Evolutionary conservation across 371 early-diverging fungal genomes (phyloP), one percentile per base, ranked within the genome.

Genomic region (Mortierella polycephala): DNA sequence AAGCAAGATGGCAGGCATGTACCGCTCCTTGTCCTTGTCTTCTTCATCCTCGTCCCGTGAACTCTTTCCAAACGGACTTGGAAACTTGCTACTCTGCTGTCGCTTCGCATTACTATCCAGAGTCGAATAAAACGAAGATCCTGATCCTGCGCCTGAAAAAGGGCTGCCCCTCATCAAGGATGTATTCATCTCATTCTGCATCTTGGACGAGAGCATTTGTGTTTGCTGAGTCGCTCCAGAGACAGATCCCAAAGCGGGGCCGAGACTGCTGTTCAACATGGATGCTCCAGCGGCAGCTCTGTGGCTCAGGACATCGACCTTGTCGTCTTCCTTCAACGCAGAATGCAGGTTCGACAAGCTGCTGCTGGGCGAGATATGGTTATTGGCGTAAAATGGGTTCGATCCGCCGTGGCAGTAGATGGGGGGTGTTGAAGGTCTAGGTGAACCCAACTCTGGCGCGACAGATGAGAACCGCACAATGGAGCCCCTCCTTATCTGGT

Each of bases 1-100:
- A 20, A 79, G 62, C 8, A 79, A 54, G 11, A 72, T 50, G 0
- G 66, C 55, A 3, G 73, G 80, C 67, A 79, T 65, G 56, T 73
- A 79, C 2, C 73, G 65, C 47, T 72, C 69, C 45, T 65, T 73
- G 23, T 79, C 80, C 62, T 79, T 79, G 30, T 79, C 71, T 4
- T 77, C 72, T 10, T 77, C 80, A 20, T 79, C 80, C 12, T 73
- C 73, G 23, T 56, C 64, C 44, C 42, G n/a, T 16, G 42, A 12
- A 18, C 21, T 40, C 53, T 68, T 72, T 20, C 44, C 53, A 7
- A 42, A 46, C 13, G 53, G 40, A 52, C 41, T 45, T 30, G 23
- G 21, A 20, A 44, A 11, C 14, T 62, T 69, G 50, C 61, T 51
- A 30, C 37, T 46, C 56, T 64, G 68, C 41, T 65, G 54, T 21